Percentiles rank a stretch among this genome's conserved stretches.
Evolutionary conservation across 2,329 filamentous ascomycete species (phyloP).

Genomic region (Trichophaea hybrida): DNA sequence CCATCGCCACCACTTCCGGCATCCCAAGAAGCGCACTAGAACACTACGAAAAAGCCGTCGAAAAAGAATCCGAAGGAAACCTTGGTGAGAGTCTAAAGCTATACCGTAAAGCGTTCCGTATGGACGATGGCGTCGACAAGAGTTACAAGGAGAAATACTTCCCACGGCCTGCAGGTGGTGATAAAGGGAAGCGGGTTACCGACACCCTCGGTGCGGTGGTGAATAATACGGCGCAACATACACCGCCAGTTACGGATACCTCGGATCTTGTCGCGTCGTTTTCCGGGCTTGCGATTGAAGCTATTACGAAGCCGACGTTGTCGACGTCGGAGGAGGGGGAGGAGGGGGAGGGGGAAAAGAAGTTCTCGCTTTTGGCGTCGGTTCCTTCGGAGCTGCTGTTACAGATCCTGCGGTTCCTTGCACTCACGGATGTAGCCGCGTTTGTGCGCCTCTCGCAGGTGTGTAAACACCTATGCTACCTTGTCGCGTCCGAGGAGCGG

Average conservation of each 20-base stretch:
- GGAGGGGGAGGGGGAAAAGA: constrained; percentile 48
- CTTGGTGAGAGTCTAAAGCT: constrained; percentile 76
- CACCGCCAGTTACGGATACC: background rate
- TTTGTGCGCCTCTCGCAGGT: constrained; percentile 64
- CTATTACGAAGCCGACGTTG: background rate
- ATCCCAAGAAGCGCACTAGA: constrained; percentile 49
- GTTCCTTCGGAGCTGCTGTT: constrained; percentile 75
- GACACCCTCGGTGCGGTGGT: constrained; percentile 32
- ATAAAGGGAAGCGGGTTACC: constrained; percentile 1
- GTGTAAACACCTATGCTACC: constrained; percentile 74
- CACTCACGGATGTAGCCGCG: constrained; percentile 57
- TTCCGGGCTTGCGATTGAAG: constrained; percentile 50
- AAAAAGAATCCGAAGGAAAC: constrained; percentile 71
- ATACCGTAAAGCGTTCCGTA: constrained; percentile 78
- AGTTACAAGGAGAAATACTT: constrained; percentile 87
- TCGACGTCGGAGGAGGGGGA: background rate
- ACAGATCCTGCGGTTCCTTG: constrained; percentile 61
- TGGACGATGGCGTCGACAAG: constrained; percentile 73
- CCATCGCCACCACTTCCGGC: background rate
- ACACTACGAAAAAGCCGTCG: constrained; percentile 82
- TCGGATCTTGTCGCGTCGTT: constrained; percentile 62
- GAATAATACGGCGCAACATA: background rate
- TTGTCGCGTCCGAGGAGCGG: constrained; percentile 67
- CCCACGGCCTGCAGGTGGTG: constrained; percentile 34
- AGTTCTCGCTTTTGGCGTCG: constrained; percentile 57